Conservation (phyloP, 2,329 filamentous ascomycete genomes). For the Chrysosphaeria jannelii region DNA sequence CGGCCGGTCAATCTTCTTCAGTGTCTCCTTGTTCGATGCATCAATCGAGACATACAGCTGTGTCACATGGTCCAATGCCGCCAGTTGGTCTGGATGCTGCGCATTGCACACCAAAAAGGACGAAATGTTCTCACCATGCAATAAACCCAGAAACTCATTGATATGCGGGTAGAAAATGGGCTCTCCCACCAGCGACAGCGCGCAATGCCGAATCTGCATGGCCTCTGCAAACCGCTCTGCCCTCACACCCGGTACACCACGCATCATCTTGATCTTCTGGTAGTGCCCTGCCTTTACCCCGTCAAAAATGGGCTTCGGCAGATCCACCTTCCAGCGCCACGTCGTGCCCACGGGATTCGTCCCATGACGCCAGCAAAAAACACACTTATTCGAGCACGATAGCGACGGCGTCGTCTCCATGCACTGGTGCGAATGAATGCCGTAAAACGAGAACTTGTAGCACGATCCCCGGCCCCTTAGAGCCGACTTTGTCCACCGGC, state of each 20-base stretch:
- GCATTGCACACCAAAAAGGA: conserved; percentile 94
- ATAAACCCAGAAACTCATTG: conserved; percentile 62
- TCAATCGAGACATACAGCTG: conserved; percentile 95
- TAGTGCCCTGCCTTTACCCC: conserved; percentile 83
- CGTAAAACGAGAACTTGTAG: conserved; percentile 96
- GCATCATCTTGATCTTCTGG: conserved; percentile 92
- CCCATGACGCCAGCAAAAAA: conserved; percentile 96
- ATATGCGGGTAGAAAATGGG: conserved; percentile 98
- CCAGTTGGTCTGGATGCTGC: conserved; percentile 78
- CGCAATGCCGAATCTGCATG: conserved; percentile 79
- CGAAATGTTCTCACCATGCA: conserved; percentile 66
- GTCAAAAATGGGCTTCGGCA: conserved; percentile 63
- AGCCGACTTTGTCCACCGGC: conserved; percentile 93
- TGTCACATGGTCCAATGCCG: conserved; percentile 54
- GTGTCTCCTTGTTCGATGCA: conserved; percentile 62
- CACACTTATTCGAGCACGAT: conserved; percentile 92
- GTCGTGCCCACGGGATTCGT: conserved; percentile 92
- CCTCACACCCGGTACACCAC: conserved; percentile 71
- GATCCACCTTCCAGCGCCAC: conserved; percentile 89
- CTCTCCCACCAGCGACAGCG: conserved; percentile 72
- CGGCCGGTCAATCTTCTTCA: conserved; percentile 70
- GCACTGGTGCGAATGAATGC: conserved; percentile 83
- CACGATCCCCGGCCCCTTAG: conserved; percentile 78
- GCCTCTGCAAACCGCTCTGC: conserved; percentile 81
- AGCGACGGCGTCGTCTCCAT: conserved; percentile 95